These are phyloP conservation scores for Pichia eremophila DNA, from an alignment of 805 yeast genomes.

Conservation along the genomic window DNA sequence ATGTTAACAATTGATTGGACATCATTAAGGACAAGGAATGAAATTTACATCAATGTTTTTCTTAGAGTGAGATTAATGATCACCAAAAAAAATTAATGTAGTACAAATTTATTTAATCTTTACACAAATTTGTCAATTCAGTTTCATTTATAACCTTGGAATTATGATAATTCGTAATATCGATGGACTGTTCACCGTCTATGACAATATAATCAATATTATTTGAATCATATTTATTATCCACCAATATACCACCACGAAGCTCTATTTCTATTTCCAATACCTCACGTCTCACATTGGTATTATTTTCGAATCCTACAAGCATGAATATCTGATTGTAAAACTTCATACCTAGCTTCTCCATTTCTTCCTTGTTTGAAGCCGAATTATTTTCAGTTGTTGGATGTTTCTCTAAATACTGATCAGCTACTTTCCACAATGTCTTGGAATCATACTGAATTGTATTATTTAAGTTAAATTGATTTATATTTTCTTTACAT, in stretches of 20 bases:
- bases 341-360: not conserved
- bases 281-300: not conserved
- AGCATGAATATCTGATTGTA: not conserved
- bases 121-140: not conserved
- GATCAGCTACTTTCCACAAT: constrained; percentile 4
- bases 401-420: not conserved
- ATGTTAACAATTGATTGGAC: no score
- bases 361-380: not conserved
- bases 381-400: not conserved
- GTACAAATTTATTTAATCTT: no score
- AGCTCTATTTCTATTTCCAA: not conserved
- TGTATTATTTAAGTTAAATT: constrained; percentile 53
- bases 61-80: no score
- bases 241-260: constrained; percentile 5
- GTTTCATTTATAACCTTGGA: not conserved
- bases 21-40: no score
- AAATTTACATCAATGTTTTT: no score
- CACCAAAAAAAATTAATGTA: no score
- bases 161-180: no score
- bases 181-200: not conserved
- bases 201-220: not conserved
- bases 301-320: not conserved
- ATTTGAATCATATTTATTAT: not conserved
- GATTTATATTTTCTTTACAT: constrained; percentile 37
- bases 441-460: not conserved